phyloP scores from a whole-genome alignment of 805 yeast genomes.

The Ogataea pini region DNA sequence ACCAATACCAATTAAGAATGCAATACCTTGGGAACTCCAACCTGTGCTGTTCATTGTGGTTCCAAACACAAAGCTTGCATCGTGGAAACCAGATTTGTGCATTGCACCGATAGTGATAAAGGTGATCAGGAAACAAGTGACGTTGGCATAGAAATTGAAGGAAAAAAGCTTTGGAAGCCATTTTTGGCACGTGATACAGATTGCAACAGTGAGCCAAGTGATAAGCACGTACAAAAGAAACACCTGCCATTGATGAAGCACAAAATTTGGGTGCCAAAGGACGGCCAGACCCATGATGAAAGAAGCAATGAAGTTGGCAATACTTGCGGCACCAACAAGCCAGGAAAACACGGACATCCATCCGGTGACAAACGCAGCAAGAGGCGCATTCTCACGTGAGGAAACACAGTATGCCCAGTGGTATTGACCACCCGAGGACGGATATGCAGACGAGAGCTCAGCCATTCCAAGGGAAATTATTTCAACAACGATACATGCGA shows the following conservation, averaged over 20 bases:
- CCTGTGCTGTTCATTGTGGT: constrained; percentile 31
- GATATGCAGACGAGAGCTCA: constrained; percentile 35
- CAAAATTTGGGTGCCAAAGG: constrained; percentile 17
- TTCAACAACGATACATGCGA: constrained; percentile 52
- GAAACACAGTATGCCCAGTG: constrained; percentile 36
- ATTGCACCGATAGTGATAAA: constrained; percentile 26
- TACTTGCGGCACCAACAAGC: constrained; percentile 26
- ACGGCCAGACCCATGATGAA: constrained; percentile 14
- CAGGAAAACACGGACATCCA: constrained; percentile 23
- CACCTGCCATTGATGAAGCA: constrained; percentile 17
- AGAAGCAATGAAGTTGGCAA: constrained; percentile 16
- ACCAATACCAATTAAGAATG: constrained; percentile 31
- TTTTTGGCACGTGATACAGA: constrained; percentile 20
- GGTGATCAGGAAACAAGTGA: constrained; percentile 27
- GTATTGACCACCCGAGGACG: constrained; percentile 37
- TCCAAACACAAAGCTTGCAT: constrained; percentile 28
- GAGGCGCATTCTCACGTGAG: constrained; percentile 22
- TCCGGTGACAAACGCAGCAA: constrained; percentile 31
- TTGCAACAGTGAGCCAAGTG: constrained; percentile 17
- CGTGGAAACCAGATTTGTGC: constrained; percentile 18
- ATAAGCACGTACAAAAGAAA: constrained; percentile 19
- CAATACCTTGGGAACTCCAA: constrained; percentile 32
- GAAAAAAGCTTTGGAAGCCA: constrained; percentile 14
- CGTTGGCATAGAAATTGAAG: constrained; percentile 28
- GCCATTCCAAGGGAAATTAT: constrained; percentile 59